Evolutionary conservation across 768 basidiomycete genomes (phyloP), one percentile per base, ranked within the genome.

Genomic region (Lentinula sp.): DNA sequence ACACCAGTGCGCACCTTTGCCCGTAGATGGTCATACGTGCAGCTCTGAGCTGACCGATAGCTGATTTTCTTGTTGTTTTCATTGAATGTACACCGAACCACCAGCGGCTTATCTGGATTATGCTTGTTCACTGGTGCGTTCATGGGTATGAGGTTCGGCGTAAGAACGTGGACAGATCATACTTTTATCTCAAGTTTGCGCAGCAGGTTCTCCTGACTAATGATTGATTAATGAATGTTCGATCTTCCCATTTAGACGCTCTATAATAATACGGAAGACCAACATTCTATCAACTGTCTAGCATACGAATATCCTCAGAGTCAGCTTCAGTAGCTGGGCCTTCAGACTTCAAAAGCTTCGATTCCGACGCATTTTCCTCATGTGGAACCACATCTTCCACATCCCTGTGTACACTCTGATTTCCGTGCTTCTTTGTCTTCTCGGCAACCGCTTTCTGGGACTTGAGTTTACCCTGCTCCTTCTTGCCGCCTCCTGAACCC

Each of bases 41-140:
- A 95, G 60, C 87, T 89, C 35, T 84, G 81, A 35, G 92, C 90
- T 16, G 89, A 89, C 15, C 79, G 78, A 70, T 95, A 97, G 16
- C 81, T 86, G 63, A 97, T 89, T 66, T 86, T 79, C 70, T 93
- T 89, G 67, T 83, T 82, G 69, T 78, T 82, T 53, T 82, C 76
- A 66, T 93, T 89, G 73, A 89, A 89, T 7, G 82, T 81, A 74
- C 93, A 95, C 76, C 91, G 93, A 43, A 97, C 86, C 60, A 89
- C 80, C 31, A 97, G 79, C 1, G 88, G 86, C 66, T 84, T 86
- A 71, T 93, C 89, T 13, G 64, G 68, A 59, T 63, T 61, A 32
- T 49, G 5, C 5, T 11, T 40, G 51, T 65, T 57, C 64, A 69
- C 67, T 34, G 49, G 21, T 35, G 45, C 11, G 23, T 37, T 16